Percentiles rank a stretch among this genome's conserved stretches.
Conservation (phyloP, 345 rosid species). For the Mallotus nudiflorus region DNA sequence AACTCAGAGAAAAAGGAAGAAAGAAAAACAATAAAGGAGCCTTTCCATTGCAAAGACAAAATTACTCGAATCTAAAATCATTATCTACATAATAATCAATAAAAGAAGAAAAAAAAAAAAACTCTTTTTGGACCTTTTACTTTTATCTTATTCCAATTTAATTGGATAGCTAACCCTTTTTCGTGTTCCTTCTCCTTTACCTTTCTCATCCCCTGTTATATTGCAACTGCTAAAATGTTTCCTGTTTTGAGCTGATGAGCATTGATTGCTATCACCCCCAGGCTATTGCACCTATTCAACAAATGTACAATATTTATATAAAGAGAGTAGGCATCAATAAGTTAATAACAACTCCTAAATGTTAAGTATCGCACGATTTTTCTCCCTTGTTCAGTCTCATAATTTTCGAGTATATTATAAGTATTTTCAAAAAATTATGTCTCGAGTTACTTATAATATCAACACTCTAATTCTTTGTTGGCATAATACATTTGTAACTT, state of each 20-base stretch:
- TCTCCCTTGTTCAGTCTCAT: no score
- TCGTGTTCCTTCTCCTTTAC: constrained; percentile 4
- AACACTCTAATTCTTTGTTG: no score
- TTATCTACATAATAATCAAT: neutral
- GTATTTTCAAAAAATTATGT: no score
- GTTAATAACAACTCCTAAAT: no score
- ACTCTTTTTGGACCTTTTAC: neutral
- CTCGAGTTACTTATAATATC: no score
- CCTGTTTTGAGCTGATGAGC: neutral
- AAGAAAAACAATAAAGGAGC: neutral
- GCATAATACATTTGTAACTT: no score
- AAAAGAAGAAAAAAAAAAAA: neutral
- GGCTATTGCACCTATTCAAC: neutral
- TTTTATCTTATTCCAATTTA: neutral
- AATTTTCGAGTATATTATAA: no score
- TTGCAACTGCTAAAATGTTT: neutral
- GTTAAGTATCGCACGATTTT: no score
- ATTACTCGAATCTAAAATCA: constrained; percentile 5
- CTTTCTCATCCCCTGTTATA: neutral
- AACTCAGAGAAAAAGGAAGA: neutral
- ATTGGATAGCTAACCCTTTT: neutral
- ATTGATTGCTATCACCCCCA: neutral
- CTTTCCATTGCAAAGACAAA: no score
- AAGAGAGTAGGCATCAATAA: no score
- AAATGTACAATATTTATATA: neutral